Evolutionary conservation across 805 yeast species (phyloP), one percentile per base, ranked within the genome.

Genomic region (Metschnikowia corniflorae): DNA sequence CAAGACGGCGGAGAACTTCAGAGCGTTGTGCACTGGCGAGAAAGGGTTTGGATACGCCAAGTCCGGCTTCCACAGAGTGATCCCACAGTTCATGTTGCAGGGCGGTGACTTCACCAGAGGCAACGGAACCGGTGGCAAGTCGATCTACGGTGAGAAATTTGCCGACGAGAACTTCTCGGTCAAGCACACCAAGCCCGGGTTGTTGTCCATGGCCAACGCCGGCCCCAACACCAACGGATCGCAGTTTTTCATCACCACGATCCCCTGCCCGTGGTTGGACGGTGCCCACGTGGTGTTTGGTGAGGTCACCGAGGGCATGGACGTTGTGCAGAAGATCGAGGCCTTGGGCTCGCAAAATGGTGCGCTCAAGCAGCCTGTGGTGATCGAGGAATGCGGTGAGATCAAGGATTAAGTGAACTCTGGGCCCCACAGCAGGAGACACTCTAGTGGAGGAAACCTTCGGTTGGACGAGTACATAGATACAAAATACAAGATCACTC

Each of bases 211-310:
- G 91, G 91, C 91, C 50, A 82, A 82, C 53, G 80, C 87, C 21
- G 91, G 91, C 48, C 76, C 58, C 45, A 70, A 82, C 65, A 82
- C 78, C 63, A 88, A 88, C 60, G 96, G 96, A 15, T 87, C 96
- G 24, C 97, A 88, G 66, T 89, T 89, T 61, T 89, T 89, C 75
- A 83, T 93, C 68, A 88, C 96, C 55, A 89, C 97, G 18, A 96
- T 84, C 16, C 74, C 77, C 23, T 86, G 96, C 39, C 68, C 82
- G 33, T 93, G 98, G 97, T 77, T 93, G 57, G 87, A 93, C 57
- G 93, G 94, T 47, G 79, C 71, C 52, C 98, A 93, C 64, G 98
- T 93, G 57, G 98, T 93, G 27, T 93, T 93, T 55, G 98, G 98
- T 49, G 86, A 87, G 67, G 96, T 93, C 38, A 40, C 87, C 13